Percentiles rank a stretch among this genome's conserved stretches.
Evolutionary conservation across 371 early-diverging fungal species (phyloP).

Genomic region (Mortierella sp.): DNA sequence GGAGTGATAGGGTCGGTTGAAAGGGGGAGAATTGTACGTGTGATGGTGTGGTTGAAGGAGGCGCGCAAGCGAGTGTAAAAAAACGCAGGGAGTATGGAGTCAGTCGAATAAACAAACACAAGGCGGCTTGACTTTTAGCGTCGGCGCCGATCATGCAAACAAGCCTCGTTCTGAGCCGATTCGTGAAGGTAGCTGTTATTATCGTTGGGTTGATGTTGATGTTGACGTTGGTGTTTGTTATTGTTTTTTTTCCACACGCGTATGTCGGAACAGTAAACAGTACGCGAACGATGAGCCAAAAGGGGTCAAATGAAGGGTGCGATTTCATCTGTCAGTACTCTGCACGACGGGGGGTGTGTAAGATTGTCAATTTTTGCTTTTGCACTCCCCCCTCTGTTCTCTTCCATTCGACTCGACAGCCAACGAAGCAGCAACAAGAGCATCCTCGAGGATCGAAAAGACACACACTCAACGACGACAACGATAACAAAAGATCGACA

Average conservation of each 20-base stretch:
- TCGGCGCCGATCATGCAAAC: background rate
- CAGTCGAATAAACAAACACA: background rate
- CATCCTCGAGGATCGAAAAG: background rate
- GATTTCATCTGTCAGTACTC: background rate
- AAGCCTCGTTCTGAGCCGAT: too few relatives aligned
- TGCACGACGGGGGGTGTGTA: background rate
- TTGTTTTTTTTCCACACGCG: background rate
- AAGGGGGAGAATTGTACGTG: background rate
- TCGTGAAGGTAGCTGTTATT: background rate
- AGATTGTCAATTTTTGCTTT: background rate
- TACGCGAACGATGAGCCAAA: background rate
- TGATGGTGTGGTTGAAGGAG: background rate
- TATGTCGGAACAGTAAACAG: background rate
- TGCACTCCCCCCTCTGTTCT: background rate
- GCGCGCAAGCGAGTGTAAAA: background rate
- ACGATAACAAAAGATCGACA: background rate
- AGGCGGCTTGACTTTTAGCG: background rate
- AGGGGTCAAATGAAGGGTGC: conserved; percentile 9
- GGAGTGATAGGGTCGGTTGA: background rate
- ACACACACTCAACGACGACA: background rate
- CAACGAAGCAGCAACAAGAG: background rate
- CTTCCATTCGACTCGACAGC: background rate
- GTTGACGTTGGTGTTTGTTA: background rate
- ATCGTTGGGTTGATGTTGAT: background rate
- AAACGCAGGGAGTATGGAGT: background rate